phyloP scores from a whole-genome alignment of 495 filamentous ascomycete species.

The Tuber indicum region DNA sequence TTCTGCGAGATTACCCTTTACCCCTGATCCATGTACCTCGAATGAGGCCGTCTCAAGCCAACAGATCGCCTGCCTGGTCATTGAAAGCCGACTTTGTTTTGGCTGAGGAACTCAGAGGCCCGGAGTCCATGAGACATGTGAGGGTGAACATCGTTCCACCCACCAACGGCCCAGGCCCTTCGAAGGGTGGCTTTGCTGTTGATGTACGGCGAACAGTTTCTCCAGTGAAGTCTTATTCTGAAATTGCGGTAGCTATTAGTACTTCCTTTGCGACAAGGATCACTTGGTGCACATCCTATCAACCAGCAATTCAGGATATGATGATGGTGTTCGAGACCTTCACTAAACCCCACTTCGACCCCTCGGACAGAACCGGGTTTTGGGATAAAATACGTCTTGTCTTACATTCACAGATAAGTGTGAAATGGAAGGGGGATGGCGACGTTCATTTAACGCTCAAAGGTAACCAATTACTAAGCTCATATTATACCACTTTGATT shows the following conservation, averaged over 20 bases:
- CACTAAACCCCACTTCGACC: constrained; percentile 88
- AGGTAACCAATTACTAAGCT: constrained; percentile 46
- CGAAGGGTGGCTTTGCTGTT: constrained; percentile 63
- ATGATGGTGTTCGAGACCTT: constrained; percentile 99
- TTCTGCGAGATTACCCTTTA: constrained; percentile 84
- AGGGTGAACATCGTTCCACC: constrained; percentile 81
- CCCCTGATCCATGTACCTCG: constrained; percentile 86
- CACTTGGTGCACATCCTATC: constrained; percentile 95
- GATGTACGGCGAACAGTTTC: constrained; percentile 87
- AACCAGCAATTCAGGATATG: constrained; percentile 98
- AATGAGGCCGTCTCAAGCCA: constrained; percentile 69
- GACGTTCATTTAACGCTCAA: constrained; percentile 94
- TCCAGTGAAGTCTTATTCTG: constrained; percentile 93
- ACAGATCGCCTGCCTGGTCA: constrained; percentile 71
- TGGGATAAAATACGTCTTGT: constrained; percentile 98
- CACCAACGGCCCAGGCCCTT: constrained; percentile 44
- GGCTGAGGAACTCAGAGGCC: constrained; percentile 80
- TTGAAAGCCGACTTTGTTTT: constrained; percentile 91
- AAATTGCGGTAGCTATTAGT: constrained; percentile 84
- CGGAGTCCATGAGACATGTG: constrained; percentile 69
- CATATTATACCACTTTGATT: neutral
- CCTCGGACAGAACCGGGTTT: constrained; percentile 88
- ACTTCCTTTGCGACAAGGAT: constrained; percentile 84
- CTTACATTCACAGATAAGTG: constrained; percentile 84
- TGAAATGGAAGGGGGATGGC: constrained; percentile 88